phyloP scores from a whole-genome alignment of 2,329 filamentous ascomycete genomes.

The Sphaerostilbella broomeana region DNA sequence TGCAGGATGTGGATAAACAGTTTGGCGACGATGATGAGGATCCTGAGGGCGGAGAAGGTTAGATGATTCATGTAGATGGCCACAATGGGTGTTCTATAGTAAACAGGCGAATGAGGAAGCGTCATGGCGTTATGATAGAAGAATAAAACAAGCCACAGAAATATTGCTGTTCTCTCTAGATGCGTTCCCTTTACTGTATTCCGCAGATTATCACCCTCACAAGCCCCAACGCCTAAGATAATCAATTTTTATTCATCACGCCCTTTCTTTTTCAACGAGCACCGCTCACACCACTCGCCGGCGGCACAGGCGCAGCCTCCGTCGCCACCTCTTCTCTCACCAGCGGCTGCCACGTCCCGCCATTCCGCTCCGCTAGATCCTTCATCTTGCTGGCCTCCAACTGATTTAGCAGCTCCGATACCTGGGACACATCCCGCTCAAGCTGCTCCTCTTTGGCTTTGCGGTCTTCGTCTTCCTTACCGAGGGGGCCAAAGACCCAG shows the following conservation, averaged over 20 bases:
- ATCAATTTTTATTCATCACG: too few relatives aligned
- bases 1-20: constrained; percentile 40
- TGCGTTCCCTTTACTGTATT: too few relatives aligned
- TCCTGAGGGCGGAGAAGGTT: constrained; percentile 41
- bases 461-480: constrained; percentile 30
- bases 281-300: not conserved
- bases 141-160: too few relatives aligned
- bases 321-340: constrained; percentile 15
- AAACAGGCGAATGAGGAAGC: too few relatives aligned
- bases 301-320: constrained; percentile 5
- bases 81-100: too few relatives aligned
- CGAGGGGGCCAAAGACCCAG: constrained; percentile 38
- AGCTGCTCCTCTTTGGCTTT: constrained; percentile 31
- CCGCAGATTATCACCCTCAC: too few relatives aligned
- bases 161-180: too few relatives aligned
- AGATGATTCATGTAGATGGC: constrained; percentile 10
- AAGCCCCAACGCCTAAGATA: constrained; percentile 6
- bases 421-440: constrained; percentile 30
- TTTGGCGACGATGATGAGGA: constrained; percentile 49
- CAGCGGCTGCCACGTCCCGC: constrained; percentile 32
- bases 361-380: constrained; percentile 28
- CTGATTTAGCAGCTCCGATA: constrained; percentile 28
- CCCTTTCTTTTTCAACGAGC: too few relatives aligned
- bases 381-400: constrained; percentile 30
- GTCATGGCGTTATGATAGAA: not conserved